phyloP scores from a whole-genome alignment of 2,329 filamentous ascomycete species.

The Chaetomiaceae sp. region DNA sequence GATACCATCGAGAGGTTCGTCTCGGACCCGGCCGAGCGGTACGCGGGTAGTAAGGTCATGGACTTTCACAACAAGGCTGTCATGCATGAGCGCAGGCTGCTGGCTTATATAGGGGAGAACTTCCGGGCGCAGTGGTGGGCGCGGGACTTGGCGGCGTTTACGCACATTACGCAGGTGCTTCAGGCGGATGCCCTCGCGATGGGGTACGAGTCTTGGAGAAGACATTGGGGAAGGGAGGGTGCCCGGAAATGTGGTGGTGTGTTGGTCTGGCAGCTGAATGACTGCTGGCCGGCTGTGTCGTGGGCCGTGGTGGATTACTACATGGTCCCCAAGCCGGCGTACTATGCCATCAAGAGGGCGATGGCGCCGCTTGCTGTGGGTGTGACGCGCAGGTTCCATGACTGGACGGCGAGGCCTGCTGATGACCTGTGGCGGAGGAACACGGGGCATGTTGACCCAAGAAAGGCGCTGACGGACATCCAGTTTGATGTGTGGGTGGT shows the following conservation, averaged over 20 bases:
- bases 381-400: conserved; percentile 41
- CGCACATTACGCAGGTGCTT: conserved; percentile 50
- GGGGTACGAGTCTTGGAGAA: conserved; percentile 51
- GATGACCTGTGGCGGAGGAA: conserved; percentile 26
- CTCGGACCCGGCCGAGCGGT: conserved; percentile 47
- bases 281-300: conserved; percentile 64
- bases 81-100: conserved; percentile 65
- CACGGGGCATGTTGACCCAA: conserved; percentile 40
- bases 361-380: conserved; percentile 57
- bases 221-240: conserved; percentile 55
- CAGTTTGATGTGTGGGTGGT: conserved; percentile 43
- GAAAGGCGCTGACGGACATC: conserved; percentile 33
- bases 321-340: conserved; percentile 60
- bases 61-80: conserved; percentile 81
- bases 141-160: conserved; percentile 40
- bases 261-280: conserved; percentile 66
- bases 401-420: conserved; percentile 42
- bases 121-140: conserved; percentile 46
- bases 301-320: conserved; percentile 64
- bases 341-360: conserved; percentile 45
- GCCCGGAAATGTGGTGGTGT: conserved; percentile 59
- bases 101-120: conserved; percentile 70
- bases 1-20: conserved; percentile 66
- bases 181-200: conserved; percentile 46
- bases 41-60: conserved; percentile 65